Conservation (phyloP, 2,329 filamentous ascomycete species). For the Sphaerulina populicola region DNA sequence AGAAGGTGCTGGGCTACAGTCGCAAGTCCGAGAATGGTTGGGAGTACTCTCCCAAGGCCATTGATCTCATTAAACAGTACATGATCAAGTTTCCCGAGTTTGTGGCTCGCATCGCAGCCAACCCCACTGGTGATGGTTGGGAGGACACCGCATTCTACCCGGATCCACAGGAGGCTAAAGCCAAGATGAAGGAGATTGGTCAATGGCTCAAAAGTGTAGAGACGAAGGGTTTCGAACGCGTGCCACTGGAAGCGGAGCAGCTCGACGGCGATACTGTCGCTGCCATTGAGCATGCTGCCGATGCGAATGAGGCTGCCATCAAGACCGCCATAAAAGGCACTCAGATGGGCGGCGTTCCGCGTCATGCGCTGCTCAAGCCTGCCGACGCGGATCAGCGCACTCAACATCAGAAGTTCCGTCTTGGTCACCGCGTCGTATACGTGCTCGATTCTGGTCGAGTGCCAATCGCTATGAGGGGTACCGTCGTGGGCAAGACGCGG, state of each 20-base stretch:
- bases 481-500: slow-evolving; percentile 87
- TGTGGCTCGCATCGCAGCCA: slow-evolving; percentile 76
- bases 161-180: slow-evolving; percentile 58
- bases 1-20: slow-evolving; percentile 93
- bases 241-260: slow-evolving; percentile 94
- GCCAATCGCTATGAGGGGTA: slow-evolving; percentile 82
- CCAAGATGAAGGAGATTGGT: slow-evolving; percentile 85
- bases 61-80: slow-evolving; percentile 74
- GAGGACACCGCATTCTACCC: slow-evolving; percentile 80
- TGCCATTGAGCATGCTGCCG: slow-evolving; percentile 67
- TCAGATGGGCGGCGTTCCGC: slow-evolving; percentile 71
- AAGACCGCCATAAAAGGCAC: slow-evolving; percentile 48
- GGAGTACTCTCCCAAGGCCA: slow-evolving; percentile 85
- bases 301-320: slow-evolving; percentile 50
- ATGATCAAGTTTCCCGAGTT: slow-evolving; percentile 95
- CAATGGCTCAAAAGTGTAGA: slow-evolving; percentile 88
- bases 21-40: slow-evolving; percentile 78
- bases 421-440: slow-evolving; percentile 90
- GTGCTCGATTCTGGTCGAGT: slow-evolving; percentile 89
- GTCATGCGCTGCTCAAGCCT: slow-evolving; percentile 84
- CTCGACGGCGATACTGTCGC: slow-evolving; percentile 85
- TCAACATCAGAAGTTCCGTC: slow-evolving; percentile 68
- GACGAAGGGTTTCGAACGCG: slow-evolving; percentile 83
- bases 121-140: slow-evolving; percentile 77
- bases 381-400: slow-evolving; percentile 89